Percentiles rank a stretch among this genome's conserved stretches.
Evolutionary conservation across 345 rosid genomes (phyloP).

Genomic region (Anastatica hierochuntica): DNA sequence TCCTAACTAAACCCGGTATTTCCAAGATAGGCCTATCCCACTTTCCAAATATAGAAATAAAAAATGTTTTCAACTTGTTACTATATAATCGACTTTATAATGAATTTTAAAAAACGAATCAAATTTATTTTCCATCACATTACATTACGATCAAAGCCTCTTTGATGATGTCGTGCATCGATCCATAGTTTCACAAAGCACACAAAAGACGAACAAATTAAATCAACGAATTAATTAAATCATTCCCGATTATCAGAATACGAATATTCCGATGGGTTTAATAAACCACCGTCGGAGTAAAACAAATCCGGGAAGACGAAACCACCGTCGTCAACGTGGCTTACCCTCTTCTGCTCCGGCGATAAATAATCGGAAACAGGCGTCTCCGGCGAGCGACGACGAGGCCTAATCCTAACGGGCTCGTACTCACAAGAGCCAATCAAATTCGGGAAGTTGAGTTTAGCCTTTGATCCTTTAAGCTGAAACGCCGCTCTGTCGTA

Average conservation of each 20-base stretch:
- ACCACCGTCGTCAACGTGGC: slow-evolving; percentile 1
- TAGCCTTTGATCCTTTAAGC: slow-evolving; percentile 46
- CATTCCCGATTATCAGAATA: neutral
- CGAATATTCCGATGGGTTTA: neutral
- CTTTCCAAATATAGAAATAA: too few relatives aligned
- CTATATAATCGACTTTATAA: too few relatives aligned
- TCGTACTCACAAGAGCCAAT: slow-evolving; percentile 30
- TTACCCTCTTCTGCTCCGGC: neutral
- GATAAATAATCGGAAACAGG: neutral
- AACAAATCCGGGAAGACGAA: slow-evolving; percentile 6
- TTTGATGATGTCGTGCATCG: too few relatives aligned
- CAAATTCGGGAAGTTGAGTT: slow-evolving; percentile 50
- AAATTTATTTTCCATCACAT: too few relatives aligned
- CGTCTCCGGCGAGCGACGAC: slow-evolving; percentile 33
- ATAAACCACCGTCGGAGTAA: neutral
- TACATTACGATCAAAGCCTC: too few relatives aligned
- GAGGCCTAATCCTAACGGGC: slow-evolving; percentile 37
- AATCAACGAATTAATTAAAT: neutral
- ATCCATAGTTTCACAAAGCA: too few relatives aligned
- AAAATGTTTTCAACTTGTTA: too few relatives aligned
- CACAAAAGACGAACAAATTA: neutral
- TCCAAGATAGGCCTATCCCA: too few relatives aligned
- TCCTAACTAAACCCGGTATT: too few relatives aligned
- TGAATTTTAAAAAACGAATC: too few relatives aligned
- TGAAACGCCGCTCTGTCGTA: slow-evolving; percentile 49